Base-by-base conservation (phyloP, 2,329 filamentous ascomycete genomes). In the Colletotrichum cuscutae region DNA sequence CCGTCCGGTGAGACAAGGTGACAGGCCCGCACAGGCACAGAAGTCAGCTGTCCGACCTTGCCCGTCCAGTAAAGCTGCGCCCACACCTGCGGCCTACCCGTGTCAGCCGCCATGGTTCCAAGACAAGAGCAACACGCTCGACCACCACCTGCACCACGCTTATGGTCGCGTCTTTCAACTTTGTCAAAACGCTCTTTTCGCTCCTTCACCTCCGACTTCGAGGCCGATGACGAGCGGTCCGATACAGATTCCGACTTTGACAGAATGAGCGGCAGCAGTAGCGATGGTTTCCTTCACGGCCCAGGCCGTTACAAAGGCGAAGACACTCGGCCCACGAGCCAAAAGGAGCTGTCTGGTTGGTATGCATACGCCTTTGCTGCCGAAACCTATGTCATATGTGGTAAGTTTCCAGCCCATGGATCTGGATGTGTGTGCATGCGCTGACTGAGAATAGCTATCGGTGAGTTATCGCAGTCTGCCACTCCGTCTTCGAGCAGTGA, bases 291-390 rank as follows among this genome's bases (percentile, higher is more conserved):
- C 72, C 77, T 80, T 76, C 78, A 79, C 75, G 81, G 63, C 49
- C 61, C 37, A n/a, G 60, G 54, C 67, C 87, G 90, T 70, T 98
- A 97, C 81, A 87, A 88, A 2, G 95, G 94, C 74, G 95, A 98
- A 81, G 97, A 99, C 82, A 94, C 91, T 28, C 89, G 96, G n/a
- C 90, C 93, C 68, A 98, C 97, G 11, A 98, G 94, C 81, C 86
- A 85, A 77, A 96, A 93, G 82, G 97, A 99, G 88, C 89, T 98
- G 73, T 87, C 91, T 52, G 97, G 96, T 77, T 99, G 97, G 94
- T 99, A 98, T 83, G 93, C 93, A 81, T 98, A 98, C 85, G 94
- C 94, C 54, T 98, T 97, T 88, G 97, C 97, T 28, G 95, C 96
- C 24, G 97, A 99, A 85, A 96, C 97, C 66, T 98, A 98, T 81